phyloP scores from a whole-genome alignment of 73 alveolate species.

The Effrenium voratum region DNA sequence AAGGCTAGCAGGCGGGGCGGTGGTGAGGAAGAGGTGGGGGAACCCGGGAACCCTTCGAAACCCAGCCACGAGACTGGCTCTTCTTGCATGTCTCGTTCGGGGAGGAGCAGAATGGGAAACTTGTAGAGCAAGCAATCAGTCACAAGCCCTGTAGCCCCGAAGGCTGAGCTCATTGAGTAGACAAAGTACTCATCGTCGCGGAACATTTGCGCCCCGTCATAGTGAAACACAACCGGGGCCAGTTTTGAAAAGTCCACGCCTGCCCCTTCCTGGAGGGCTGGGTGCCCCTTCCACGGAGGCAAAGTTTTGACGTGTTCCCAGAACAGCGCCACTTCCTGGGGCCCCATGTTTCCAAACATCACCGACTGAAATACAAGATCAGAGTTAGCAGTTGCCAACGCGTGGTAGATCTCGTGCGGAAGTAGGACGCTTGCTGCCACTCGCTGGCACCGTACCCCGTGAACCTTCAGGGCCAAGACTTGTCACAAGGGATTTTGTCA shows the following conservation, averaged over 20 bases:
- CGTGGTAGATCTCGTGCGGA: conserved; percentile 39
- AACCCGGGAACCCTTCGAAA: not conserved
- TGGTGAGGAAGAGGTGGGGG: not conserved
- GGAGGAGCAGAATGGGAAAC: not conserved
- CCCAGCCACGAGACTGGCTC: not conserved
- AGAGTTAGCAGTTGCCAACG: not conserved
- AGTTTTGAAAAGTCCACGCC: not conserved
- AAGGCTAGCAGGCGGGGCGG: not conserved
- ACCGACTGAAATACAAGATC: not conserved
- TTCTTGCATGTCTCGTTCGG: conserved; percentile 44
- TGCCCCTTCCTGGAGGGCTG: not conserved
- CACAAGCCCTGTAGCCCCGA: not conserved
- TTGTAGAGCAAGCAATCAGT: not conserved
- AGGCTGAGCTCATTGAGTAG: not conserved
- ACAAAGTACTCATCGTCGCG: conserved; percentile 3
- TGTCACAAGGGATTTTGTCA: too few species aligned
- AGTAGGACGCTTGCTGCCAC: not conserved
- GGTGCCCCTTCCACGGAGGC: conserved; percentile 16
- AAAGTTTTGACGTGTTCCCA: not conserved
- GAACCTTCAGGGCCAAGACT: too few species aligned
- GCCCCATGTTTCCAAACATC: not conserved
- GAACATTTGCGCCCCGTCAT: conserved; percentile 32
- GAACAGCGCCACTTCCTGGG: not conserved
- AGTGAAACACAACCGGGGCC: not conserved
- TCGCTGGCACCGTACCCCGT: not conserved